A percentile compares a stretch with the other conserved stretches of the same genome.
Evolutionary conservation across 192 early-diverging fungal species (phyloP).

Genomic region (Phycomyces nitens): DNA sequence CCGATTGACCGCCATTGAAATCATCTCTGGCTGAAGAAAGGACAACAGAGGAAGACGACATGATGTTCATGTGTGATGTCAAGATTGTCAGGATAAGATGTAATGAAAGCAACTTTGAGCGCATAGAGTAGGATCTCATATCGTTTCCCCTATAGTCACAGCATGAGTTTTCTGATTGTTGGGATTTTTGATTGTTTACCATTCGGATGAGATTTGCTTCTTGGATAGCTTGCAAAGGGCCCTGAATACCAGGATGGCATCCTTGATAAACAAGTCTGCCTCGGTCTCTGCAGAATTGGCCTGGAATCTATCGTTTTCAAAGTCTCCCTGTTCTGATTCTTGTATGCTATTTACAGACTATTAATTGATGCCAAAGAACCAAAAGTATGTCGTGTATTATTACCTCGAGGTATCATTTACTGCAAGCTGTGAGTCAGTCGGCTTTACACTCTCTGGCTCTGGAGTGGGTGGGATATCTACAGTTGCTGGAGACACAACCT

Average conservation of each 20-base stretch:
- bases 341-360: neutral
- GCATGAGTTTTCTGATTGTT: neutral
- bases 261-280: constrained; percentile 46
- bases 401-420: no score
- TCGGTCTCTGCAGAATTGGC: constrained; percentile 12
- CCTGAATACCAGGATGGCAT: constrained; percentile 82
- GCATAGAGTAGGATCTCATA: constrained; percentile 74
- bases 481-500: no score
- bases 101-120: constrained; percentile 81
- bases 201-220: constrained; percentile 69
- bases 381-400: no score
- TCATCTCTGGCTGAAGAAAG: constrained; percentile 27
- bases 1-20: constrained; percentile 17
- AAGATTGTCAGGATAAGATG: constrained; percentile 75
- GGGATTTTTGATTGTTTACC: constrained; percentile 27
- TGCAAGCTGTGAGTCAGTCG: no score
- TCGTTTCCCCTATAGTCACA: constrained; percentile 45
- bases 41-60: constrained; percentile 56
- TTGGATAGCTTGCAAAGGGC: constrained; percentile 87
- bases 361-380: no score
- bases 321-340: constrained; percentile 9
- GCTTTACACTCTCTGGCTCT: no score
- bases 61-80: constrained; percentile 70
- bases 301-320: constrained; percentile 21
- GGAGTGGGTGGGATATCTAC: no score